Percentiles rank a stretch among this genome's conserved stretches.
phyloP scores from a whole-genome alignment of 129 eudicot genomes.

The Centrapalus pauciflorus region DNA sequence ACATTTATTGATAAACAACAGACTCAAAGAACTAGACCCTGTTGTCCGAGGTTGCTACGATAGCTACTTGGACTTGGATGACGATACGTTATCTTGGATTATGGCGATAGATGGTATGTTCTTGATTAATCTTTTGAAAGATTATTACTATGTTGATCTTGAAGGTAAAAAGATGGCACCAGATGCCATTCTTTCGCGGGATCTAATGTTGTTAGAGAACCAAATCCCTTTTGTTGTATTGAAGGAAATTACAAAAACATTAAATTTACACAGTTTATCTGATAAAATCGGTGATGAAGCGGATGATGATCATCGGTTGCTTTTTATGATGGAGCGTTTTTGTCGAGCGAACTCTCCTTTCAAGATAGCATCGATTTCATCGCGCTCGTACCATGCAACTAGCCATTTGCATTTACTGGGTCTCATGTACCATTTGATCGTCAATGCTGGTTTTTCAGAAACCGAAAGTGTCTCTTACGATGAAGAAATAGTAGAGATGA shows the following conservation, averaged over 20 bases:
- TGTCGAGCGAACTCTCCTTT: conserved; percentile 41
- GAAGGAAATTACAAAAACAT: conserved; percentile 15
- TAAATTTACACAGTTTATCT: not conserved
- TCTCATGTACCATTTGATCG: conserved; percentile 36
- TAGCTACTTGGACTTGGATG: conserved; percentile 33
- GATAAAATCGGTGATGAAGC: not conserved
- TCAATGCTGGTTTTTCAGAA: not conserved
- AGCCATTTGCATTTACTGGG: conserved; percentile 33
- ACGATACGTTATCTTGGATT: conserved; percentile 31
- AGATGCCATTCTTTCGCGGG: conserved; percentile 13
- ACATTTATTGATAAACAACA: conserved; percentile 12
- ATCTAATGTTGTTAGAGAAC: conserved; percentile 44
- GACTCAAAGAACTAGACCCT: conserved; percentile 19
- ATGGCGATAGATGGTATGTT: conserved; percentile 38
- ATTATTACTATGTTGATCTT: not conserved
- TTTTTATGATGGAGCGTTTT: conserved; percentile 16
- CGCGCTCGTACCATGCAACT: not conserved
- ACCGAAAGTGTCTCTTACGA: not conserved
- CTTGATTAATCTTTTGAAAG: conserved; percentile 33
- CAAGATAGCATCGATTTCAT: not conserved
- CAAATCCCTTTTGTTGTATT: conserved; percentile 33
- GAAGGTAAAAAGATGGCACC: not conserved
- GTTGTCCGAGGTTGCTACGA: conserved; percentile 32
- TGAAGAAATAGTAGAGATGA: not conserved
- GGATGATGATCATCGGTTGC: no score